A percentile compares a stretch with the other conserved stretches of the same genome.
phyloP scores from a whole-genome alignment of 345 rosid species.

The Eucalyptus virginea region DNA sequence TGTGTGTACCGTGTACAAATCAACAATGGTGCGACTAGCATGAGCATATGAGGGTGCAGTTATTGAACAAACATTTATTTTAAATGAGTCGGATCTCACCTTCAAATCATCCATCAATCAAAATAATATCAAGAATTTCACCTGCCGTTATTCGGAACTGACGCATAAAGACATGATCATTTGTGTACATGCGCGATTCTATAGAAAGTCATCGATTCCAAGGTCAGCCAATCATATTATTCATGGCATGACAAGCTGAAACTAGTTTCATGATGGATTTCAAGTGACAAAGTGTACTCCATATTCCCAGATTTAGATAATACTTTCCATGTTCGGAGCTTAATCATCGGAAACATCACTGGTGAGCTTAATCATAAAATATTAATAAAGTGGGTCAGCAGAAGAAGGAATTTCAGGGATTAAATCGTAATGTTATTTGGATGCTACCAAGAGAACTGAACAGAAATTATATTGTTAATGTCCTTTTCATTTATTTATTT shows the following conservation, averaged over 20 bases:
- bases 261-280: neutral
- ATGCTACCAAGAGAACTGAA: neutral
- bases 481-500: neutral
- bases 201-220: neutral
- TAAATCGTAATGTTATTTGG: neutral
- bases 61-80: neutral
- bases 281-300: neutral
- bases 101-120: neutral
- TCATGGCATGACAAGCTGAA: neutral
- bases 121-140: neutral
- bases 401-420: neutral
- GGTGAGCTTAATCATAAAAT: neutral
- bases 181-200: neutral
- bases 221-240: neutral
- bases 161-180: neutral
- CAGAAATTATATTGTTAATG: neutral
- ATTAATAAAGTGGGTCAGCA: neutral
- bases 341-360: neutral
- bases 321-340: neutral
- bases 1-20: neutral
- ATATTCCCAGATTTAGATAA: neutral
- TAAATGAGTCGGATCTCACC: neutral
- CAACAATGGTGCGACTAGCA: neutral
- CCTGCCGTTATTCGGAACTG: fast-evolving
- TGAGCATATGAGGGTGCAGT: neutral